Evolutionary conservation across 2,329 filamentous ascomycete species (phyloP).

Genomic region (Botrytis tulipae): DNA sequence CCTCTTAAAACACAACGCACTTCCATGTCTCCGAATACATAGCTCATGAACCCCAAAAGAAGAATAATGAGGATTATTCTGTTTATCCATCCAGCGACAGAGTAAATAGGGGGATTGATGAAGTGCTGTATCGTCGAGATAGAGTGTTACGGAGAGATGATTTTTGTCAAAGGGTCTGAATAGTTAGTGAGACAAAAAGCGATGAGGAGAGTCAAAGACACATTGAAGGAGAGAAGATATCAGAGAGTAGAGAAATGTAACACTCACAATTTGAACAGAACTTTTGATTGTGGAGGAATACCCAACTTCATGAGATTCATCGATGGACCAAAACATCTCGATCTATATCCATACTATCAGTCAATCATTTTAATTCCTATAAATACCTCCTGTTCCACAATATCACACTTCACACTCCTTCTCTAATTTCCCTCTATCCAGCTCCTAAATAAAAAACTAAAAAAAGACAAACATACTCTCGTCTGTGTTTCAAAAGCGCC

Average conservation of each 20-base stretch:
- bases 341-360: slow-evolving; percentile 40
- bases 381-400: slow-evolving; percentile 15
- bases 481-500: slow-evolving; percentile 48
- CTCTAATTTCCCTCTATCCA: too few species aligned
- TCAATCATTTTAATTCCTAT: slow-evolving; percentile 20
- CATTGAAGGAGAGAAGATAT: too few species aligned
- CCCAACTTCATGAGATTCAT: slow-evolving; percentile 45
- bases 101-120: slow-evolving; percentile 32
- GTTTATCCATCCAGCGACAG: slow-evolving; percentile 37
- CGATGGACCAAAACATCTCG: slow-evolving; percentile 48
- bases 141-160: slow-evolving; percentile 53
- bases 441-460: not conserved
- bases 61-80: slow-evolving; percentile 44
- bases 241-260: not conserved
- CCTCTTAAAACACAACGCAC: slow-evolving; percentile 50
- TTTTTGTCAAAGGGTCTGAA: slow-evolving; percentile 55
- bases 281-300: slow-evolving; percentile 49
- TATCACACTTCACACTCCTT: not conserved
- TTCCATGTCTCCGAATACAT: slow-evolving; percentile 50
- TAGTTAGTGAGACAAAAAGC: not conserved
- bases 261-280: slow-evolving; percentile 54
- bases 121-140: slow-evolving; percentile 45
- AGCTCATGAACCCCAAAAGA: slow-evolving; percentile 54
- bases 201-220: not conserved
- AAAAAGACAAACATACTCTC: slow-evolving; percentile 38